These are phyloP conservation scores for Colletotrichum paranaense DNA, from an alignment of 2,329 filamentous ascomycete genomes.

Conservation along the genomic window DNA sequence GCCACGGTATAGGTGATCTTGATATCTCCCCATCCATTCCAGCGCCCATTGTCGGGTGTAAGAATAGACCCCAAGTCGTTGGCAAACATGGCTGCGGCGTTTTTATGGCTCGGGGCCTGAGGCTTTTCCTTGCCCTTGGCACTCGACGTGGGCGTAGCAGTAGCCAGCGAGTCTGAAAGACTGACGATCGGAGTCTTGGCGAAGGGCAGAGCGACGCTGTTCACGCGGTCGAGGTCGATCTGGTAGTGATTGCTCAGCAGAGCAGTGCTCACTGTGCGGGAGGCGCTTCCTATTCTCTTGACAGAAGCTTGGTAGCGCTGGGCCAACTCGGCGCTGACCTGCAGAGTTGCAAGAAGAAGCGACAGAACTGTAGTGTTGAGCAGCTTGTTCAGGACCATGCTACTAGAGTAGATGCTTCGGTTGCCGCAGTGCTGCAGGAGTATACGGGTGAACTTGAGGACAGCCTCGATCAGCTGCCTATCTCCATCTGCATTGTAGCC, in stretches of 20 bases:
- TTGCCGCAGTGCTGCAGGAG: conserved; percentile 96
- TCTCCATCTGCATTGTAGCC: conserved; percentile 83
- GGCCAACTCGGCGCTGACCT: conserved; percentile 86
- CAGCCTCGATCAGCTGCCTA: conserved; percentile 78
- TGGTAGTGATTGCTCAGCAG: conserved; percentile 88
- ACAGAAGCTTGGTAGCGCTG: conserved; percentile 93
- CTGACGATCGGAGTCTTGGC: conserved; percentile 73
- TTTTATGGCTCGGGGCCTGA: conserved; percentile 52
- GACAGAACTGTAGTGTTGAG: conserved; percentile 87
- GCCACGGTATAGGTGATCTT: conserved; percentile 73
- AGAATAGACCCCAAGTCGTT: conserved; percentile 85
- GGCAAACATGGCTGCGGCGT: conserved; percentile 74
- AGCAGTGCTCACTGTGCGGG: conserved; percentile 75
- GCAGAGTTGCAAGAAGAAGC: conserved; percentile 81
- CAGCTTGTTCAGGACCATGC: conserved; percentile 86
- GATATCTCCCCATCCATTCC: conserved; percentile 85
- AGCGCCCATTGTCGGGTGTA: conserved; percentile 67
- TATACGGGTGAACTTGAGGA: conserved; percentile 87
- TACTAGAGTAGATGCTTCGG: conserved; percentile 95
- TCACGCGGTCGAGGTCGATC: conserved; percentile 82
- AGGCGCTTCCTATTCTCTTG: conserved; percentile 76
- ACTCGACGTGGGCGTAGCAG: conserved; percentile 65
- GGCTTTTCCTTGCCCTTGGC: conserved; percentile 83
- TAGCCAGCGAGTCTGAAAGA: conserved; percentile 60
- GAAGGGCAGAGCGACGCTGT: conserved; percentile 86